These are phyloP conservation scores for Neurospora intermedia DNA, from an alignment of 495 filamentous ascomycete species.

Conservation along the genomic window DNA sequence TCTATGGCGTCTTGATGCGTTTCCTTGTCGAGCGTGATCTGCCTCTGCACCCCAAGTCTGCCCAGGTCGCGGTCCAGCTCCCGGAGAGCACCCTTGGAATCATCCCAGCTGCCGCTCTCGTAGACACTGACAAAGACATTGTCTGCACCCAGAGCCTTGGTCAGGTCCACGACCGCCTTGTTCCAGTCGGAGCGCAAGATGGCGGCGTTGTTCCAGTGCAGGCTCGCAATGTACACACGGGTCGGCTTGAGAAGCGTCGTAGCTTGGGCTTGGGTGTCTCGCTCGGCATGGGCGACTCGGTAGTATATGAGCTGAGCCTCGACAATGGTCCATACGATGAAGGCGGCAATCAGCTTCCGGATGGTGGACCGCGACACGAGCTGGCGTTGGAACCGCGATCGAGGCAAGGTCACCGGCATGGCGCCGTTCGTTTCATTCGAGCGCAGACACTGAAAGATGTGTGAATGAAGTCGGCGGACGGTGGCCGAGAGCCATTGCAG, in stretches of 20 bases:
- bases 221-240: constrained; percentile 53
- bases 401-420: constrained; percentile 5
- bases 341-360: constrained; percentile 12
- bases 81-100: constrained; percentile 53
- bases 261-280: constrained; percentile 3
- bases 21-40: constrained; percentile 42
- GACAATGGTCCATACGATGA: constrained; percentile 19
- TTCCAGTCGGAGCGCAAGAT: constrained; percentile 56
- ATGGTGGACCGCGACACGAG: constrained; percentile 16
- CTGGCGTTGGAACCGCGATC: constrained; percentile 14
- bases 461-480: neutral
- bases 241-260: constrained; percentile 4
- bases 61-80: constrained; percentile 48
- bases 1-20: constrained; percentile 49
- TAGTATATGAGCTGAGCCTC: constrained; percentile 22
- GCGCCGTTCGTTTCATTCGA: constrained; percentile 10
- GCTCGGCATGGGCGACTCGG: constrained; percentile 17
- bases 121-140: constrained; percentile 63
- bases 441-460: neutral
- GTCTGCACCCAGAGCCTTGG: constrained; percentile 43
- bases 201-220: constrained; percentile 60
- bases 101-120: constrained; percentile 64
- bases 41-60: constrained; percentile 39
- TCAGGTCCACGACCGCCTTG: constrained; percentile 45
- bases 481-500: neutral